Base-by-base conservation (phyloP, 129 eudicot genomes). In the Cynara cardunculus region DNA sequence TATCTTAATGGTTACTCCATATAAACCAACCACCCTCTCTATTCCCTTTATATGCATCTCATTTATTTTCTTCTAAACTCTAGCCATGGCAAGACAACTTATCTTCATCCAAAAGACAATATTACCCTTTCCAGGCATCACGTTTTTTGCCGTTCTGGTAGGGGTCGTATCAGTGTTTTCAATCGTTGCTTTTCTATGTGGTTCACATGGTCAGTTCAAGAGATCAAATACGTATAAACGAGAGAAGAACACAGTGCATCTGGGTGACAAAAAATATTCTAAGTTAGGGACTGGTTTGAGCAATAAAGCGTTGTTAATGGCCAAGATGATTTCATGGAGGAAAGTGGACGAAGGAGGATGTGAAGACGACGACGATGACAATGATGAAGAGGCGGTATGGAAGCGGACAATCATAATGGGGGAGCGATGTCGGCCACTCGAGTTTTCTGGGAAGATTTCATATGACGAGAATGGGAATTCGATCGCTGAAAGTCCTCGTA, bases 321-420 rank as follows among this genome's bases (percentile, higher is more conserved):
- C 85, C 7, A 89, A 90, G 85, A 90, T 87, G 98, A 73, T 90
- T 18, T 90, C 94, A 3, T 89, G 98, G 96, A 83, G 89, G 78
- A 92, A 92, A 77, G 91, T 75, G 65, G 80, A 87, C n/a, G 84
- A 87, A 9, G 86, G 35, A 7, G 83, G 61, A 34, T 83, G 76
- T 32, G 75, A 81, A 0, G 80, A 14, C 0, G 79, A 28, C 3
- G 86, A 89, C 22, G 72, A 81, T 0, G 79, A 13, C 0, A 76
- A 28, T 4, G 86, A 89, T 28, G 89, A 87, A 49, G 90, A 88
- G 49, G 96, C 88, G 3, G 79, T 94, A 68, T 94, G 98, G 98
- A 92, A 83, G 85, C 90, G 89, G 80, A 86, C 92, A 0, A 94
- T 94, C 37, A 92, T 94, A 21, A 94, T 79, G 88, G 97, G 98